Base-by-base conservation (phyloP, 345 rosid species). In the Aquilaria malaccensis region DNA sequence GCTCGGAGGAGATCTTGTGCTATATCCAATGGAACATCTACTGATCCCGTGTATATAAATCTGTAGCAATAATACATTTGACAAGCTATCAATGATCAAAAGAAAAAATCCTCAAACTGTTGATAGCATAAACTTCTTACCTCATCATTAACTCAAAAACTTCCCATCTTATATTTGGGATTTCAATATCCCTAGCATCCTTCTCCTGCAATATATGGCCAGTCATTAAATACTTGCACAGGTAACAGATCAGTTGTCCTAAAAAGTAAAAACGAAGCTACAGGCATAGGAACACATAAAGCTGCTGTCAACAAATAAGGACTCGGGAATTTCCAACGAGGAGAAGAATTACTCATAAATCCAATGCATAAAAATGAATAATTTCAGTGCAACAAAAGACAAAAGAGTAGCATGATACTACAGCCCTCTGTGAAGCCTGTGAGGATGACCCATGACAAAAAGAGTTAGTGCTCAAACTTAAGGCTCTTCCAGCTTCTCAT, bases 131-230 rank as follows among this genome's bases (percentile, higher is more conserved):
- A 64, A 58, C 47, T 60, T 54, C 37, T 68, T 53, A 94, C 97
- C 99, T 91, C 97, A 94, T 94, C 99, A 94, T 94, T 85, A 94
- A 74, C 88, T 90, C 96, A 52, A 94, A 94, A 63, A 91, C 97
- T 79, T 91, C 96, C 99, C 99, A 94, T 85, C 89, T 86, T 69
- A 94, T 94, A 62, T 94, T 94, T 3, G 99, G 99, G 78, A 94
- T 94, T 74, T 88, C 96, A 71, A 94, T 88, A 77, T 94, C 97
- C 81, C 96, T 83, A 11, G 97, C 97, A 70, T 94, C 97, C 67
- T 83, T 94, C 73, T 94, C 99, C 99, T 90, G 83, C 50, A 59
- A 67, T 47, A 58, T 43, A 60, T 30, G 32, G 65, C 52, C 65
- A 60, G 14, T 9, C 43, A 37, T 37, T 37, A 4, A 37, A 37